These are phyloP conservation scores for Aspergillus glaucus DNA, from an alignment of 2,329 filamentous ascomycete species.

Conservation along the genomic window DNA sequence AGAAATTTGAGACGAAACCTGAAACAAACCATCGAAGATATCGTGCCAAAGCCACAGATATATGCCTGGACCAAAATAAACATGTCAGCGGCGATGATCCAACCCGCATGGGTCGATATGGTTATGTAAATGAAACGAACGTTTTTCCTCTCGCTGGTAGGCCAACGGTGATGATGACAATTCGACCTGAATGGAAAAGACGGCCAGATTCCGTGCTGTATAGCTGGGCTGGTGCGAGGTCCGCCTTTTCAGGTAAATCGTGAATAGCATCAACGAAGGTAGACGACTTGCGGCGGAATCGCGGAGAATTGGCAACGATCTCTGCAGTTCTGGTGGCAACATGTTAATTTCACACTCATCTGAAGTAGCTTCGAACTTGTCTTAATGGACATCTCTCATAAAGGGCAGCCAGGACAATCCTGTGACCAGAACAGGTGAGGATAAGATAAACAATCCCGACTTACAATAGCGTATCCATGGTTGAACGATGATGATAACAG, in stretches of 20 bases:
- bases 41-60: constrained; percentile 88
- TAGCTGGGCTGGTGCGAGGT: constrained; percentile 89
- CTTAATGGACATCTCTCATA: neutral
- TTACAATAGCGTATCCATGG: constrained; percentile 47
- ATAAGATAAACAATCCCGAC: constrained; percentile 7
- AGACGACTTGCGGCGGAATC: constrained; percentile 85
- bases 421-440: neutral
- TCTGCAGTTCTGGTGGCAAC: constrained; percentile 65
- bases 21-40: constrained; percentile 74
- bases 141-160: constrained; percentile 94
- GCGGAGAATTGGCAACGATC: constrained; percentile 81
- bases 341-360: constrained; percentile 17
- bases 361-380: neutral
- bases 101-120: constrained; percentile 1
- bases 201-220: constrained; percentile 98
- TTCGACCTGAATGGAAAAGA: constrained; percentile 92
- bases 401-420: neutral
- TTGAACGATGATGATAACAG: constrained; percentile 4
- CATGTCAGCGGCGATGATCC: constrained; percentile 2
- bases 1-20: neutral
- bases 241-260: constrained; percentile 74
- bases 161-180: constrained; percentile 95
- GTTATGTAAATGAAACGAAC: constrained; percentile 42
- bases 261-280: constrained; percentile 97
- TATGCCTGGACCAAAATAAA: constrained; percentile 55